Base-by-base conservation (phyloP, 371 early-diverging fungal species). In the Dichotomocladium elegans region DNA sequence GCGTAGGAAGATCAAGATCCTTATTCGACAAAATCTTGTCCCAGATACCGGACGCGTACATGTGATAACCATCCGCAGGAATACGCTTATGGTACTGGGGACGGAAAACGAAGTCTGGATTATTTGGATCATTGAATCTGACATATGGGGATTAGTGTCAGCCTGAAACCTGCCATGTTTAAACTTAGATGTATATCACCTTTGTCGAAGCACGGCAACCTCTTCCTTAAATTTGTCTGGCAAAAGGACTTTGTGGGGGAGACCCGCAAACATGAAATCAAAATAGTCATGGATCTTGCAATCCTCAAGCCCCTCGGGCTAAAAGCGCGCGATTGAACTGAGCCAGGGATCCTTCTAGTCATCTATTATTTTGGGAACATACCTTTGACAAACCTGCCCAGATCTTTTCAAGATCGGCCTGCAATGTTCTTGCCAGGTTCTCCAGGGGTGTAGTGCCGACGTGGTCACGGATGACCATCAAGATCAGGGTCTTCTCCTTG, bases 401-500 rank as follows among this genome's bases (percentile, higher is more conserved):
- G 48, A 95, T 92, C 52, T 86, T 86, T 60, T 92, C 86, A 44
- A 99, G 68, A 74, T 96, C 95, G 14, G 77, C 80, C 40, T 68
- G 72, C 45, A 98, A 55, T 14, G 93, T 93, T n/a, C 79, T 81
- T 37, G 88, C 73, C 31, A 98, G 76, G 57, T 85, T 90, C 30
- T 68, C 79, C 30, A 98, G 68, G 30, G 99, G 94, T 5, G 97
- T 95, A 26, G 82, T 65, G 31, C 91, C 92, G 22, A 93, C 88
- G 61, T 92, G 93, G 68, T 99, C 99, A 60, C 99, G 88, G 51
- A 99, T 91, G 25, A 98, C 95, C 66, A 99, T 96, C 44, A 95
- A 82, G 35, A 99, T 70, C 29, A 93, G 81, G 0, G 98, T 98
- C 74, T 94, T 93, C 50, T 81, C 84, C 57, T 85, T 81, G 34